These are phyloP conservation scores for Dissophora globulifera DNA, from an alignment of 192 early-diverging fungal genomes.

Conservation along the genomic window DNA sequence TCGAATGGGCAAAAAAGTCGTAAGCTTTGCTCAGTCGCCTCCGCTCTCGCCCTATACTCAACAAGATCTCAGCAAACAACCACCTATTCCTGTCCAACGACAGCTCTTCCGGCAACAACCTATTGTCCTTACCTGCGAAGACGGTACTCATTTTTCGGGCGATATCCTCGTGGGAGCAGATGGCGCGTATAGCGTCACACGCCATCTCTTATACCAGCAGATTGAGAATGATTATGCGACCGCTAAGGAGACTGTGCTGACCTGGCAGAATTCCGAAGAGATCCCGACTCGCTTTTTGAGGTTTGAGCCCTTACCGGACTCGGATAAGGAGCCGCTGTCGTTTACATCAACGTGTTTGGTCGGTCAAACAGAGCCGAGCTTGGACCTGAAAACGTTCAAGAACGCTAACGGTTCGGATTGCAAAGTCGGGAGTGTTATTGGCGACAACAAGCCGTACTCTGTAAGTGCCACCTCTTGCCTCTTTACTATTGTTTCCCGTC, in stretches of 20 bases:
- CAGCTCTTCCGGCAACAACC: background rate
- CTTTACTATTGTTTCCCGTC: background rate
- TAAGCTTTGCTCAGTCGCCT: constrained; percentile 7
- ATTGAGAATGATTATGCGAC: constrained; percentile 8
- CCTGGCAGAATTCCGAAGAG: background rate
- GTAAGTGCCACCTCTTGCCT: constrained; percentile 6
- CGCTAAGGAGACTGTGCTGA: background rate
- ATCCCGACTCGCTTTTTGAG: background rate
- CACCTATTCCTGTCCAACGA: too few species aligned
- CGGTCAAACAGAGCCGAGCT: constrained; percentile 16
- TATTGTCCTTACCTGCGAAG: constrained; percentile 3
- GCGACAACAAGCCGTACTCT: constrained; percentile 34
- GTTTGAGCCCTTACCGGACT: background rate
- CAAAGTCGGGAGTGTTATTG: constrained; percentile 28
- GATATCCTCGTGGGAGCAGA: constrained; percentile 38
- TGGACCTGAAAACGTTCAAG: constrained; percentile 13
- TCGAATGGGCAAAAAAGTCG: constrained; percentile 16
- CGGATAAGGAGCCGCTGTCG: constrained; percentile 16
- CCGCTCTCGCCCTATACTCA: background rate
- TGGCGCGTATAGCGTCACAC: constrained; percentile 23
- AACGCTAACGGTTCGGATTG: constrained; percentile 21
- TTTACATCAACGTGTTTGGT: constrained; percentile 35
- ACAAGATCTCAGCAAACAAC: too few species aligned
- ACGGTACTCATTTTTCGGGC: constrained; percentile 10
- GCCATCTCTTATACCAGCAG: constrained; percentile 18